These are phyloP conservation scores for Phytophthora hybrid DNA, from an alignment of 352 stramenopile species.

Conservation along the genomic window DNA sequence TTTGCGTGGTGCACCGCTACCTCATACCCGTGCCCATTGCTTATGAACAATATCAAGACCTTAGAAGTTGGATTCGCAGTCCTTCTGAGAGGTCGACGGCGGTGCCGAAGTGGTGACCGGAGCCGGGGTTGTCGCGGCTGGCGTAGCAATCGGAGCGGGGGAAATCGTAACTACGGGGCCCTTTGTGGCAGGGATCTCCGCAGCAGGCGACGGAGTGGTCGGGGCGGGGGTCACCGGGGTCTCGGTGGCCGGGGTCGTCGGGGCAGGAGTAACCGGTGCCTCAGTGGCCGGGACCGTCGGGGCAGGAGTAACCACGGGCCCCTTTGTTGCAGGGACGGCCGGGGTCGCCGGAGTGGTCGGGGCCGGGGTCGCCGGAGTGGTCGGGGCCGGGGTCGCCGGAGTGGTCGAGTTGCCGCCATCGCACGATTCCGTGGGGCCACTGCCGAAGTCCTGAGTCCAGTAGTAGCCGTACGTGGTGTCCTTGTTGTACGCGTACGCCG, in stretches of 20 bases:
- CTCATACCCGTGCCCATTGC: constrained; percentile 11
- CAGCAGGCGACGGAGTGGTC: constrained; percentile 2
- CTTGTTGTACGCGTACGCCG: constrained; percentile 38
- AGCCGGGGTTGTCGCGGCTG: constrained; percentile 18
- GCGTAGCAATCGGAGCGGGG: constrained; percentile 12
- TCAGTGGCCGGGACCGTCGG: constrained; percentile 19
- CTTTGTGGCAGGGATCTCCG: background rate
- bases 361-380: too few relatives aligned
- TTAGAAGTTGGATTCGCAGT: constrained; percentile 41
- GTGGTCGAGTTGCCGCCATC: constrained; percentile 18
- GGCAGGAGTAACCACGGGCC: constrained; percentile 14
- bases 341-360: too few relatives aligned
- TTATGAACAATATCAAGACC: constrained; percentile 13
- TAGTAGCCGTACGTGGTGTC: constrained; percentile 43
- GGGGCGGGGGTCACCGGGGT: constrained; percentile 5
- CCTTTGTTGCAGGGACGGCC: constrained; percentile 15
- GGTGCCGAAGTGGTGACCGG: constrained; percentile 17
- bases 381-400: too few relatives aligned
- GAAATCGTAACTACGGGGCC: background rate
- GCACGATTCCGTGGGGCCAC: constrained; percentile 32
- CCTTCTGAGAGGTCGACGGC: constrained; percentile 27
- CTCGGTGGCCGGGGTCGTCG: constrained; percentile 17
- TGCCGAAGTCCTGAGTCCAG: constrained; percentile 63
- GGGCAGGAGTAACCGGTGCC: constrained; percentile 10
- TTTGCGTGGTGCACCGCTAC: background rate